Evolutionary conservation across 2,329 filamentous ascomycete species (phyloP).

Genomic region (Ceratocystis destructans): DNA sequence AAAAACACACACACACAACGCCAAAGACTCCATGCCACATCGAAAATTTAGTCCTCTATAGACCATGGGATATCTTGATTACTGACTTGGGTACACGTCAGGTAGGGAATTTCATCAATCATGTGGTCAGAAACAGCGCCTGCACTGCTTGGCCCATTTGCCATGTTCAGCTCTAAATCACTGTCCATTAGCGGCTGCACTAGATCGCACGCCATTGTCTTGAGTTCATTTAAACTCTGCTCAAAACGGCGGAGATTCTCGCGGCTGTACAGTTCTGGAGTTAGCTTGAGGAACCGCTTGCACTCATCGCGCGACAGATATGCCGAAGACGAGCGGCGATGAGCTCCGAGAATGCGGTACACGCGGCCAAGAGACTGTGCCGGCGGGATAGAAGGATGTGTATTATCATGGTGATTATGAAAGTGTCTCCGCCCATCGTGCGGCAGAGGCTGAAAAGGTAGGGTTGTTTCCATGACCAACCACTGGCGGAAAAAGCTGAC

Average conservation of each 20-base stretch:
- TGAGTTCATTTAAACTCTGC: constrained; percentile 75
- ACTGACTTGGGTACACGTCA: constrained; percentile 37
- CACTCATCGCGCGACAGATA: constrained; percentile 79
- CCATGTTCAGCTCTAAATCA: constrained; percentile 64
- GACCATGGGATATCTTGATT: constrained; percentile 40
- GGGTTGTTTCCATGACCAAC: constrained; percentile 79
- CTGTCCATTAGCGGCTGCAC: constrained; percentile 79
- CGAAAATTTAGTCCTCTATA: constrained; percentile 23
- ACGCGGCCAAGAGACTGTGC: constrained; percentile 46
- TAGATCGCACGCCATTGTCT: constrained; percentile 64
- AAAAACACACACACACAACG: neutral
- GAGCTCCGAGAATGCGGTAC: constrained; percentile 62
- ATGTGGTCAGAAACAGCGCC: constrained; percentile 25
- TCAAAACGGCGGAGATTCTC: constrained; percentile 82
- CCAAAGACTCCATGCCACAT: neutral
- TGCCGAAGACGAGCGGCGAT: constrained; percentile 32
- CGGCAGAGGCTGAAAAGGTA: constrained; percentile 32
- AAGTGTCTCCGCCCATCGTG: constrained; percentile 10
- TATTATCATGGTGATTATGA: constrained; percentile 23
- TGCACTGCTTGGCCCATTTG: constrained; percentile 27
- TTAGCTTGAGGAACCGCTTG: constrained; percentile 76
- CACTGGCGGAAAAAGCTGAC: constrained; percentile 82
- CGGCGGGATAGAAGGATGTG: constrained; percentile 31
- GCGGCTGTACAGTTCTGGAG: constrained; percentile 66
- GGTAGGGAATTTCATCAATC: constrained; percentile 34